Evolutionary conservation across 139 green algal species (phyloP), one percentile per base, ranked within the genome.

Genomic region (Micractinium conductrix): DNA sequence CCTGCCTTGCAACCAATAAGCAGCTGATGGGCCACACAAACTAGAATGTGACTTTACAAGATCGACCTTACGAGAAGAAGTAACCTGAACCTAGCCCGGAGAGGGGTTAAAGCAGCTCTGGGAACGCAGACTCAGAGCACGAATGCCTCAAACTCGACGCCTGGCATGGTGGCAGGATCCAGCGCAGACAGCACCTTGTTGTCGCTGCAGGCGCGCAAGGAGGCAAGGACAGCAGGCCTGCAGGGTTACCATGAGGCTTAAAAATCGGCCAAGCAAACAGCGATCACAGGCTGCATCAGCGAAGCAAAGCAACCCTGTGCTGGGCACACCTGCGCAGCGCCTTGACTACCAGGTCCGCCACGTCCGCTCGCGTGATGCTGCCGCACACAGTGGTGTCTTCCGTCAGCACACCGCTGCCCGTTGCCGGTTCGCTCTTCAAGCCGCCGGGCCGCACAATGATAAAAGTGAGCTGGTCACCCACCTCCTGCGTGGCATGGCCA

Each of bases 401-500:
- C 24, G 97, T 98, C 73, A 99, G 89, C n/a, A 98, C 91, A 19
- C 88, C 96, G 3, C 79, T 95, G 44, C 93, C 93, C 0, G 95
- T 98, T 30, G 89, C 86, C n/a, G 90, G 60, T 68, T 99, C 97
- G 2, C 85, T 95, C 72, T 96, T 95, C 1, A 99, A 90, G 65
- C 97, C 97, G 33, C 97, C 97, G 0, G 97, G 97, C 24, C 97
- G 90, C 37, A 99, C 91, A 84, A 99, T 99, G 26, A 93, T 89
- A 79, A 88, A 99, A 0, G 92, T 69, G 89, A 99, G 95, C 74
- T 83, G 65, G 42, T 44, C 63, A n/a, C 70, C 53, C 38, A 82
- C 45, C 42, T 74, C 82, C 74, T 85, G 72, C 40, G 80, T 12
- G 71, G n/a, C n/a, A n/a, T n/a, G n/a, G n/a, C n/a, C n/a, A n/a